A percentile compares a stretch with the other conserved stretches of the same genome.
These are phyloP conservation scores for Starmerella cellae DNA, from an alignment of 805 yeast genomes.

Conservation along the genomic window DNA sequence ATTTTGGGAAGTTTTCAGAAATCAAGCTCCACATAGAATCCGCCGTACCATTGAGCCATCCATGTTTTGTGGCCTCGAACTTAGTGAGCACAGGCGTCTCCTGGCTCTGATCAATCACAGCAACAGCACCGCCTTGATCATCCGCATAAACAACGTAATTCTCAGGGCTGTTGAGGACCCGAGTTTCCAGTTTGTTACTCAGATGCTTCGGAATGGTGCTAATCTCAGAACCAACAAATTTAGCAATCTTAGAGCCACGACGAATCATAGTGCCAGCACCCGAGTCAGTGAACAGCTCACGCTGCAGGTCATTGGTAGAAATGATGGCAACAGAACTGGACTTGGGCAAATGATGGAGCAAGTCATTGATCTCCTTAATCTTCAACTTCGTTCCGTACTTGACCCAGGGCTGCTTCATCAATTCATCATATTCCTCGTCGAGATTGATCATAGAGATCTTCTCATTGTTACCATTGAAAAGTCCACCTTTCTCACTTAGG, in stretches of 20 bases:
- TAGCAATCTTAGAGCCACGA: conserved; percentile 79
- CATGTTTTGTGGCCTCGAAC: conserved; percentile 73
- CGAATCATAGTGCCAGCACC: conserved; percentile 99
- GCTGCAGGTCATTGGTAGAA: conserved; percentile 86
- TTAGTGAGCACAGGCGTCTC: conserved; percentile 62
- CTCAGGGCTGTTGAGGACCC: conserved; percentile 66
- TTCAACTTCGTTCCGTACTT: conserved; percentile 96
- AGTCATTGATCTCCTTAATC: conserved; percentile 90
- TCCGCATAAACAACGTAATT: conserved; percentile 57
- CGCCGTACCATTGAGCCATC: conserved; percentile 95
- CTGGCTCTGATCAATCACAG: conserved; percentile 52
- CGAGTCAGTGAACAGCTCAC: conserved; percentile 93
- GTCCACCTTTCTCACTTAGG: conserved; percentile 95
- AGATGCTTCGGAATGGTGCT: conserved; percentile 48
- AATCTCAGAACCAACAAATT: conserved; percentile 52
- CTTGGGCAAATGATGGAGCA: conserved; percentile 86
- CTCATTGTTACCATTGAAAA: conserved; percentile 82
- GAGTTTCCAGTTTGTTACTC: conserved; percentile 63
- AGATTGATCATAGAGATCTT: conserved; percentile 79
- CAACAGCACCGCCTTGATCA: conserved; percentile 88
- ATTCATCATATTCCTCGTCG: conserved; percentile 87
- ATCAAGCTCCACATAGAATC: conserved; percentile 84
- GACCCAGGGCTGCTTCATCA: conserved; percentile 93
- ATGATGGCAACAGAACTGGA: conserved; percentile 96
- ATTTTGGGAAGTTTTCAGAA: conserved; percentile 52